Percentiles rank a stretch among this genome's conserved stretches.
Conservation (phyloP, 495 filamentous ascomycete species). For the Hamigera avellanea region DNA sequence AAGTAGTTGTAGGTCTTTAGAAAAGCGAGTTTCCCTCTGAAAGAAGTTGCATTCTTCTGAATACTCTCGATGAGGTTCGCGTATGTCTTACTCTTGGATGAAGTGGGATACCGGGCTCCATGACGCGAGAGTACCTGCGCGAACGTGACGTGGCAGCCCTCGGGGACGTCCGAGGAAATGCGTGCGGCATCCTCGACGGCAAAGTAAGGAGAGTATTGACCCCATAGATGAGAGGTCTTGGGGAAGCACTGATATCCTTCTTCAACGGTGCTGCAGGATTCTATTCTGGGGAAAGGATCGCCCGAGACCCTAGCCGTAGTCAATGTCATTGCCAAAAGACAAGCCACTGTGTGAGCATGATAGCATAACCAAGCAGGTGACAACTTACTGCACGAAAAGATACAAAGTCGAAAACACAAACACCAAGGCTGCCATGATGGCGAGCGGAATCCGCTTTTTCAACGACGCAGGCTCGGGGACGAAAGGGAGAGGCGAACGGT, state of each 20-base stretch:
- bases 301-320: too few species aligned
- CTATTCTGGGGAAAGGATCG: too few species aligned
- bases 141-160: conserved; percentile 59
- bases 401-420: too few species aligned
- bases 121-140: conserved; percentile 71
- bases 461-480: too few species aligned
- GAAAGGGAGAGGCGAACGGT: too few species aligned
- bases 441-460: too few species aligned
- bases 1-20: conserved; percentile 57
- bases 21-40: conserved; percentile 49
- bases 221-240: conserved; percentile 60
- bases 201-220: conserved; percentile 79
- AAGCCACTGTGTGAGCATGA: too few species aligned
- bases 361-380: too few species aligned
- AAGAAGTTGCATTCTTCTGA: conserved; percentile 42
- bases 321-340: too few species aligned
- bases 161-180: conserved; percentile 43
- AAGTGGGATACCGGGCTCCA: conserved; percentile 71
- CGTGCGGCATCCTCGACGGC: conserved; percentile 45
- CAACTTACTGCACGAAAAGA: too few species aligned
- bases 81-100: conserved; percentile 47
- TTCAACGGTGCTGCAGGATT: not conserved
- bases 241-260: conserved; percentile 52
- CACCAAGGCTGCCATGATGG: too few species aligned
- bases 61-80: conserved; percentile 44